phyloP scores from a whole-genome alignment of 371 early-diverging fungal species.

The Zychaea mexicana region DNA sequence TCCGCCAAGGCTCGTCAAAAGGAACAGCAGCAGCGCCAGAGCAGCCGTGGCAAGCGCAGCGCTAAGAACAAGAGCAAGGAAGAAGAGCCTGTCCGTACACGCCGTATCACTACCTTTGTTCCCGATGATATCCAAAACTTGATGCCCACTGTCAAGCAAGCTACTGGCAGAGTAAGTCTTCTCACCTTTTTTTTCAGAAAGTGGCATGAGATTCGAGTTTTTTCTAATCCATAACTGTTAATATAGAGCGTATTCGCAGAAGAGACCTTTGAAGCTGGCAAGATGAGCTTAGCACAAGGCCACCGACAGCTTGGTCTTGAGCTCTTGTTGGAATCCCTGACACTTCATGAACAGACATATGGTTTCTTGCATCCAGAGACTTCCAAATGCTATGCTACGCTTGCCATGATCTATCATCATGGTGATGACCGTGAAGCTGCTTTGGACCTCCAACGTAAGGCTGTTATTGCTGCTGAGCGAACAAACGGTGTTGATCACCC shows the following conservation, averaged over 20 bases:
- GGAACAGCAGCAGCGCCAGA: conserved; percentile 41
- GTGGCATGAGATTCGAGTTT: too few species aligned
- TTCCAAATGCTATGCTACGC: conserved; percentile 80
- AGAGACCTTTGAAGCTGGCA: conserved; percentile 89
- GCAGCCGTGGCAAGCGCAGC: conserved; percentile 26
- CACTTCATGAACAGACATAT: conserved; percentile 90
- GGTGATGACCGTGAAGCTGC: conserved; percentile 78
- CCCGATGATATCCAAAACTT: conserved; percentile 80
- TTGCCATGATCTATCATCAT: conserved; percentile 87
- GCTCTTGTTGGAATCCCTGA: conserved; percentile 79
- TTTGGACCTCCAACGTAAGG: conserved; percentile 81
- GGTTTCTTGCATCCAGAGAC: conserved; percentile 91
- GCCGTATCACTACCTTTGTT: conserved; percentile 54
- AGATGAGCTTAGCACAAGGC: conserved; percentile 78
- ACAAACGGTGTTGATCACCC: conserved; percentile 86
- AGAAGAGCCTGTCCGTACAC: conserved; percentile 22
- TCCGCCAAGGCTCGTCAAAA: conserved; percentile 24
- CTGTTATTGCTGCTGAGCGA: conserved; percentile 85
- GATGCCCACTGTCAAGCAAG: conserved; percentile 83
- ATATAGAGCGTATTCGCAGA: conserved; percentile 77
- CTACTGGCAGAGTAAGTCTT: conserved; percentile 48
- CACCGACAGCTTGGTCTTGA: conserved; percentile 81
- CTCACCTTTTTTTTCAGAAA: too few species aligned
- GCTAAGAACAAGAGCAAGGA: conserved; percentile 39
- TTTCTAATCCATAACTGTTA: not conserved